Evolutionary conservation across 495 filamentous ascomycete genomes (phyloP).

Genomic region (Penicilliopsis zonata): DNA sequence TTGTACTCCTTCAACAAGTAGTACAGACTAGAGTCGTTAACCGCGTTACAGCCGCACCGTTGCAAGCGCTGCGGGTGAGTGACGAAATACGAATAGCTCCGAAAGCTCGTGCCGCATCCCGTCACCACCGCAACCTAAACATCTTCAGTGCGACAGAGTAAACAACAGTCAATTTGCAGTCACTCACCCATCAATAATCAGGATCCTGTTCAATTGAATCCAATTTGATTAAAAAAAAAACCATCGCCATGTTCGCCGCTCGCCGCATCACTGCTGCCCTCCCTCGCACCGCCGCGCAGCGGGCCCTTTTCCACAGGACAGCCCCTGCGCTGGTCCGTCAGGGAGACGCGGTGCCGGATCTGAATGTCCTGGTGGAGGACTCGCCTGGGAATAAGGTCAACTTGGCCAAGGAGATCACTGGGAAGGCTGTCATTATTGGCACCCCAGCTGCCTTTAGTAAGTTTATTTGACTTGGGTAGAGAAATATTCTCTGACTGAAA

Average conservation of each 20-base stretch:
- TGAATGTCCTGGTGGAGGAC: constrained; percentile 44
- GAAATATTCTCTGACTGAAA: constrained; percentile 3
- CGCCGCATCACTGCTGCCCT: constrained; percentile 25
- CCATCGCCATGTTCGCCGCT: constrained; percentile 27
- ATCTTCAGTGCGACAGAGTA: too few relatives aligned
- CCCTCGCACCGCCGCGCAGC: constrained; percentile 23
- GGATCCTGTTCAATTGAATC: too few relatives aligned
- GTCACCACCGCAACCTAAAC: too few relatives aligned
- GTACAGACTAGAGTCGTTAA: too few relatives aligned
- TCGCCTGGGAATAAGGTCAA: constrained; percentile 76
- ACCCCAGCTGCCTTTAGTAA: constrained; percentile 82
- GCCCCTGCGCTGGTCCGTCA: constrained; percentile 43
- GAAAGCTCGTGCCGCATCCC: too few relatives aligned
- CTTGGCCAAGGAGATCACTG: constrained; percentile 60
- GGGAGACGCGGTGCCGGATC: constrained; percentile 52
- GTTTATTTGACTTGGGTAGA: constrained; percentile 13
- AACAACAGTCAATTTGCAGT: too few relatives aligned
- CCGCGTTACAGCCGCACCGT: too few relatives aligned
- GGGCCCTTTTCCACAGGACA: constrained; percentile 38
- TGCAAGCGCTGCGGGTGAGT: too few relatives aligned
- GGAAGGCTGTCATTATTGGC: constrained; percentile 72
- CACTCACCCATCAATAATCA: too few relatives aligned
- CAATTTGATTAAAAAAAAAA: constrained; percentile 1
- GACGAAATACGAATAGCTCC: too few relatives aligned
- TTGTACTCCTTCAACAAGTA: too few relatives aligned